Conservation (phyloP, 345 rosid genomes). For the Durio zibethinus region DNA sequence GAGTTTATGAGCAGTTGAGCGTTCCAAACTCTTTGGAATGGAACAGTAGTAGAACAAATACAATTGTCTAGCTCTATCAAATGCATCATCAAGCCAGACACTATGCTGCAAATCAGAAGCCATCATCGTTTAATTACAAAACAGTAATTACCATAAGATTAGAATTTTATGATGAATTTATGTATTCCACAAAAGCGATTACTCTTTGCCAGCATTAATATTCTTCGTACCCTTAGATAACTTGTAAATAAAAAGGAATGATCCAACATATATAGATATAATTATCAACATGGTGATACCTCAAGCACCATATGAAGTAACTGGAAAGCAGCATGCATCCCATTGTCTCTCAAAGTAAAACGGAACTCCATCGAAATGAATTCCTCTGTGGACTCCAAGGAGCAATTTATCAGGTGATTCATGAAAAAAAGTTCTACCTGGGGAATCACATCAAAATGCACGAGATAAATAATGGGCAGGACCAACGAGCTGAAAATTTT, state of each 20-base stretch:
- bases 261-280: background rate
- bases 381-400: conserved; percentile 98
- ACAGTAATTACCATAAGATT: background rate
- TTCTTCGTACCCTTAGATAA: background rate
- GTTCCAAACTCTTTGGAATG: conserved; percentile 98
- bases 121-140: conserved; percentile 9
- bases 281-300: conserved; percentile 42
- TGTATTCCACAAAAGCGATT: background rate
- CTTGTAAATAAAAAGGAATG: conserved; percentile 3
- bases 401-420: conserved; percentile 96
- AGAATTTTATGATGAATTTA: background rate
- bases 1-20: conserved; percentile 98
- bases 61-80: conserved; percentile 93
- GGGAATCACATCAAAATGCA: conserved; percentile 12
- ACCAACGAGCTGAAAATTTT: background rate
- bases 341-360: conserved; percentile 93
- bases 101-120: conserved; percentile 73
- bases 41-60: conserved; percentile 92
- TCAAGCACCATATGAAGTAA: conserved; percentile 99
- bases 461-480: conserved; percentile 2
- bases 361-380: conserved; percentile 99
- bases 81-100: conserved; percentile 99
- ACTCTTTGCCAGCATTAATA: background rate
- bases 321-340: conserved; percentile 98
- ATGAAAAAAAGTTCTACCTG: conserved; percentile 99